Evolutionary conservation across 768 basidiomycete genomes (phyloP).

Genomic region (Tricholoma matsutake): DNA sequence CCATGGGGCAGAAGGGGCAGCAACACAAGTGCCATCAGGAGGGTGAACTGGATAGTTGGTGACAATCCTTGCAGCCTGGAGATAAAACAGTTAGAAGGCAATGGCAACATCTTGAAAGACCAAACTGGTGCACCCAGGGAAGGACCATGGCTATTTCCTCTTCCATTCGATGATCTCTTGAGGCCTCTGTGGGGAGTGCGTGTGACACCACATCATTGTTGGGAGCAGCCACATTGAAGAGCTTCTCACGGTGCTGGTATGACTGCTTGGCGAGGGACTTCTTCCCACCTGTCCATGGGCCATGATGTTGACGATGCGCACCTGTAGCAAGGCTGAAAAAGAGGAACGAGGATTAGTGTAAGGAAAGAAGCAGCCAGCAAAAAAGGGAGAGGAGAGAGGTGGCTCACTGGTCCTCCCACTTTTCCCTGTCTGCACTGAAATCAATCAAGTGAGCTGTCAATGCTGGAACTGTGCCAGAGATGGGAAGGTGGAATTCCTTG

Average conservation of each 20-base stretch:
- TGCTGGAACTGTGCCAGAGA: neutral
- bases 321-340: neutral
- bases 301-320: conserved; percentile 2
- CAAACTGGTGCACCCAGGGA: neutral
- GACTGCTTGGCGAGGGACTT: conserved; percentile 3
- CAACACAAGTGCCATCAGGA: neutral
- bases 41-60: neutral
- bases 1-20: neutral
- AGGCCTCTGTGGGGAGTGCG: neutral
- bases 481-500: conserved; percentile 4
- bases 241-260: neutral
- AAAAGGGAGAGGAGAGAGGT: neutral
- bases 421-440: conserved; percentile 7
- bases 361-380: neutral
- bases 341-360: neutral
- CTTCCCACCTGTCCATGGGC: conserved; percentile 1
- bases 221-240: neutral
- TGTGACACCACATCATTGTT: neutral
- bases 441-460: conserved; percentile 5
- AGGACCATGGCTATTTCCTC: neutral
- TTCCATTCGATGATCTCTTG: neutral
- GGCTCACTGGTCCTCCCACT: conserved; percentile 7
- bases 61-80: neutral
- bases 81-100: neutral
- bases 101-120: neutral